phyloP scores from a whole-genome alignment of 495 filamentous ascomycete genomes.

The Talaromyces thailandensis region DNA sequence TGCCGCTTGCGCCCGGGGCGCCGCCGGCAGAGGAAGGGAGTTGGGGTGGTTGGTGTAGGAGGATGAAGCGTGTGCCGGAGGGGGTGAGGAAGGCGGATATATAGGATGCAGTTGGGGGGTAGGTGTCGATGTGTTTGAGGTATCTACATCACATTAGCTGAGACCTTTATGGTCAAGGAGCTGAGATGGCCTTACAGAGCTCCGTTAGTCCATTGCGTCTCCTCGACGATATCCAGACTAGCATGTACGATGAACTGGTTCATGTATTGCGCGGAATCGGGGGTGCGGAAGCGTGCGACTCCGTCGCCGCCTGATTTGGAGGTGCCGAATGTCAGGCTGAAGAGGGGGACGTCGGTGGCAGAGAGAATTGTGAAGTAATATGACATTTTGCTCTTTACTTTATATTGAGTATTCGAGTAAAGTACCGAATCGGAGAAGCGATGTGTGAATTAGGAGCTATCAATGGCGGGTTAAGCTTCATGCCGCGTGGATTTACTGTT shows the following conservation, averaged over 20 bases:
- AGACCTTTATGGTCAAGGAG: background rate
- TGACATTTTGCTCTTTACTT: slow-evolving; percentile 52
- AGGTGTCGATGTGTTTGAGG: slow-evolving; percentile 89
- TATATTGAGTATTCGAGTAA: background rate
- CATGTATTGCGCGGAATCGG: slow-evolving; percentile 77
- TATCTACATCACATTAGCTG: slow-evolving; percentile 51
- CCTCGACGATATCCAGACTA: slow-evolving; percentile 87
- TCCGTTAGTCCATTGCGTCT: slow-evolving; percentile 80
- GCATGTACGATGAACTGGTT: slow-evolving; percentile 97
- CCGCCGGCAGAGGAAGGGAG: slow-evolving; percentile 26
- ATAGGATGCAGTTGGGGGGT: slow-evolving; percentile 68
- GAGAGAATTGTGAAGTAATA: slow-evolving; percentile 96
- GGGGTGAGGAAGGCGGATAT: slow-evolving; percentile 85
- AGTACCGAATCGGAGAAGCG: background rate
- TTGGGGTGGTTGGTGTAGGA: slow-evolving; percentile 69
- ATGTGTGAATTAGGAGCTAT: background rate
- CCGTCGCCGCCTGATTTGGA: slow-evolving; percentile 92
- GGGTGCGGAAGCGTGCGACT: slow-evolving; percentile 66
- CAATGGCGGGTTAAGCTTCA: background rate
- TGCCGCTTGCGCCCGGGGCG: background rate
- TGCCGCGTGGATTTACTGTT: background rate
- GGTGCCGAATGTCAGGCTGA: slow-evolving; percentile 93
- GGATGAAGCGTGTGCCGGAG: slow-evolving; percentile 65
- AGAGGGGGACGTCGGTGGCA: slow-evolving; percentile 88
- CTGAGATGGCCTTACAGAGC: slow-evolving; percentile 50